These are phyloP conservation scores for Fagus crenata DNA, from an alignment of 306 rosid genomes.

Conservation along the genomic window DNA sequence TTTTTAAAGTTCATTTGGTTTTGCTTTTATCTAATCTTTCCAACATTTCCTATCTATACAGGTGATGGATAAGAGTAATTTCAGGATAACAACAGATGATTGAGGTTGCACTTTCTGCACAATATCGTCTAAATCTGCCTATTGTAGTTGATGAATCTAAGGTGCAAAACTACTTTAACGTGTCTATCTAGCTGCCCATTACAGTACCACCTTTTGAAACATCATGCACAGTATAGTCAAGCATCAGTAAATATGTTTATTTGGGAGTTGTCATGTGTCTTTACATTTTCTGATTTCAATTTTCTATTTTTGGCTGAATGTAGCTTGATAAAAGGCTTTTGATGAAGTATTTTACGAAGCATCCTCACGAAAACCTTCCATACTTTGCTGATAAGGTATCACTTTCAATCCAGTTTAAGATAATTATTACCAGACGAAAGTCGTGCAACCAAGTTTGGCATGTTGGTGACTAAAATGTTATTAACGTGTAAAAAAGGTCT, in stretches of 20 bases:
- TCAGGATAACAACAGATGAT: slow-evolving; percentile 74
- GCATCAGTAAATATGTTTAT: background rate
- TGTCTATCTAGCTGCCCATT: background rate
- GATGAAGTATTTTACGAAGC: slow-evolving; percentile 64
- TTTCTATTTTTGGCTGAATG: slow-evolving; percentile 29
- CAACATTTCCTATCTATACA: slow-evolving; percentile 21
- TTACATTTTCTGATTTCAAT: slow-evolving; percentile 26
- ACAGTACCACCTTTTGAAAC: background rate
- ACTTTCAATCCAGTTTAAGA: slow-evolving; percentile 15
- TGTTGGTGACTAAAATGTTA: too few relatives aligned
- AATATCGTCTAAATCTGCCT: slow-evolving; percentile 93
- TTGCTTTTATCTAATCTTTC: too few relatives aligned
- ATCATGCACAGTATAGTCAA: slow-evolving; percentile 3
- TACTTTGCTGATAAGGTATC: slow-evolving; percentile 86
- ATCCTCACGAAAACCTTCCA: slow-evolving; percentile 68
- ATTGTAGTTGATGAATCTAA: slow-evolving; percentile 84
- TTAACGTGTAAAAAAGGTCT: too few relatives aligned
- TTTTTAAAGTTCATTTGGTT: too few relatives aligned
- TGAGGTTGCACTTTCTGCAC: slow-evolving; percentile 84
- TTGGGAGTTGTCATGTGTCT: slow-evolving; percentile 35
- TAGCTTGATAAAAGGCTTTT: slow-evolving; percentile 87
- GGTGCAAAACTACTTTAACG: slow-evolving; percentile 44
- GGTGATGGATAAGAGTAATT: slow-evolving; percentile 96
- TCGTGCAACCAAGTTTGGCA: too few relatives aligned
- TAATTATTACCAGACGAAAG: too few relatives aligned